Percentiles rank a stretch among this genome's conserved stretches.
These are phyloP conservation scores for Ilex asprella DNA, from an alignment of 257 asterid species.

Conservation along the genomic window DNA sequence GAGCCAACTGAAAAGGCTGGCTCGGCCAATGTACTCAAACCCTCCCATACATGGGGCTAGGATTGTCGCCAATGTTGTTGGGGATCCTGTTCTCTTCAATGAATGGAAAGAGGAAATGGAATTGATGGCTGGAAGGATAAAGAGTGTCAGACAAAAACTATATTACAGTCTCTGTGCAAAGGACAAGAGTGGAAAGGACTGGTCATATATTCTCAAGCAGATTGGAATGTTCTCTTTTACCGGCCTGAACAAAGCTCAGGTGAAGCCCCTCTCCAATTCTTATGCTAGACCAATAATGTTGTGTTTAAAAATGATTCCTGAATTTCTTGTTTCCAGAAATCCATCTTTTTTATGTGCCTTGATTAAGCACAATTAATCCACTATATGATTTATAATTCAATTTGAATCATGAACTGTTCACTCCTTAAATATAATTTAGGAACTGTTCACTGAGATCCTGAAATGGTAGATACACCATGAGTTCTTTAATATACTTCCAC, in stretches of 20 bases:
- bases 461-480: not conserved
- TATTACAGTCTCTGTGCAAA: slow-evolving; percentile 50
- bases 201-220: slow-evolving; percentile 86
- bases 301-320: not conserved
- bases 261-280: slow-evolving; percentile 10
- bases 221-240: slow-evolving; percentile 98
- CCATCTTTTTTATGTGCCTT: not conserved
- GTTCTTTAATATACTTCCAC: not conserved
- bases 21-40: slow-evolving; percentile 97
- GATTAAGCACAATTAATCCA: not conserved
- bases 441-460: not conserved
- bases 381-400: no score
- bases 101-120: slow-evolving; percentile 97
- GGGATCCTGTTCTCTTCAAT: slow-evolving; percentile 59
- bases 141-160: slow-evolving; percentile 70
- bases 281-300: not conserved
- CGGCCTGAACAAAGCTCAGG: slow-evolving; percentile 89
- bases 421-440: not conserved
- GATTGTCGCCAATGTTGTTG: slow-evolving; percentile 88
- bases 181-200: slow-evolving; percentile 84
- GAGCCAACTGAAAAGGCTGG: slow-evolving; percentile 90
- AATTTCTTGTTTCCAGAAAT: not conserved
- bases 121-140: slow-evolving; percentile 93
- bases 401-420: not conserved
- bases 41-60: slow-evolving; percentile 96